Evolutionary conservation across 2,329 filamentous ascomycete species (phyloP).

Genomic region (Fusarium anguioides): DNA sequence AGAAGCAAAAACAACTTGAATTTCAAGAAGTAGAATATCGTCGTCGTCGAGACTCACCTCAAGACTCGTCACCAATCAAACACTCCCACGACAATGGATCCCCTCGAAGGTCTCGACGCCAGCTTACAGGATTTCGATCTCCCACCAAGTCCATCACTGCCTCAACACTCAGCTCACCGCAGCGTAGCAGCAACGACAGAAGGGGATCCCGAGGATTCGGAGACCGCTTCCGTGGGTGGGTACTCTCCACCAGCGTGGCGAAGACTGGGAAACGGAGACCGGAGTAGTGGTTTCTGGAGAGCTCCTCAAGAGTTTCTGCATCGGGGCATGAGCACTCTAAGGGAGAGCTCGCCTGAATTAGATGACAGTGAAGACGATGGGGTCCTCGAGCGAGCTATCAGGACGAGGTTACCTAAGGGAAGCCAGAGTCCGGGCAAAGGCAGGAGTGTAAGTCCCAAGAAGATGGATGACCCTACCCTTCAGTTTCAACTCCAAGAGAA

Average conservation of each 20-base stretch:
- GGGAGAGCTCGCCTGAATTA: constrained; percentile 42
- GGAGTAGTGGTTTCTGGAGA: constrained; percentile 71
- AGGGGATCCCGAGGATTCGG: constrained; percentile 57
- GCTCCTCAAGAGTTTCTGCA: constrained; percentile 61
- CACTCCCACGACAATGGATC: constrained; percentile 47
- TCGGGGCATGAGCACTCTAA: constrained; percentile 48
- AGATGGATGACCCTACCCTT: constrained; percentile 54
- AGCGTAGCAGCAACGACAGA: constrained; percentile 53
- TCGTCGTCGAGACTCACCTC: constrained; percentile 27
- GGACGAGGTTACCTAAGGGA: constrained; percentile 65
- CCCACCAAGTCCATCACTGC: constrained; percentile 55
- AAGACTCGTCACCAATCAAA: constrained; percentile 18
- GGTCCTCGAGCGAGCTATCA: constrained; percentile 63
- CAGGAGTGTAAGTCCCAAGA: constrained; percentile 58
- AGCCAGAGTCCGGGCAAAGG: constrained; percentile 67
- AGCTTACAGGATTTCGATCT: constrained; percentile 67
- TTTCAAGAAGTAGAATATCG: constrained; percentile 34
- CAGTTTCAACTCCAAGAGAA: constrained; percentile 48
- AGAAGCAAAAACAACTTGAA: constrained; percentile 38
- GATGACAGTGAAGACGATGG: constrained; percentile 52
- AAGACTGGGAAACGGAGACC: constrained; percentile 68
- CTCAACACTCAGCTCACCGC: constrained; percentile 49
- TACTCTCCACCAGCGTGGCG: constrained; percentile 72
- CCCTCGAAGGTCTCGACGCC: constrained; percentile 59
- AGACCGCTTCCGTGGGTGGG: constrained; percentile 62